Evolutionary conservation across 129 eudicot species (phyloP).

Genomic region (Centaurea solstitialis): DNA sequence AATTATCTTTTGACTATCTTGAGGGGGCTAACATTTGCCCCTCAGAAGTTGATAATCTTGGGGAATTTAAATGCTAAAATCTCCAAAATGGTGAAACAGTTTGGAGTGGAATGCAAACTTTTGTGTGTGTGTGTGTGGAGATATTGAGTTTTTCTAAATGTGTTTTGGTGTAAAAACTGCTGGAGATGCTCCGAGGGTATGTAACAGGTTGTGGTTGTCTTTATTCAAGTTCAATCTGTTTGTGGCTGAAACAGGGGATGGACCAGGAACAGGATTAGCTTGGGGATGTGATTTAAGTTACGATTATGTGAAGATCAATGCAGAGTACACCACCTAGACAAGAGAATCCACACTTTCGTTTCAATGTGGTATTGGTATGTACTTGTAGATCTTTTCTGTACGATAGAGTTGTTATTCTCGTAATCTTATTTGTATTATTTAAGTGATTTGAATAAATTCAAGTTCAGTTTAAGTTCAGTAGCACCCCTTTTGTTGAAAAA

Average conservation of each 20-base stretch:
- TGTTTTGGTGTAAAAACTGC: too few relatives aligned
- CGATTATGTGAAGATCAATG: constrained; percentile 92
- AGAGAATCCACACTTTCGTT: not conserved
- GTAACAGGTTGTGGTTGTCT: too few relatives aligned
- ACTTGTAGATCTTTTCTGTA: not conserved
- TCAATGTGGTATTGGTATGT: not conserved
- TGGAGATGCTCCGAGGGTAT: too few relatives aligned
- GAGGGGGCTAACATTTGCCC: too few relatives aligned
- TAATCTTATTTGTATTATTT: not conserved
- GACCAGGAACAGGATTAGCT: constrained; percentile 67
- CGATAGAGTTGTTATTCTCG: not conserved
- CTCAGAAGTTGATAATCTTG: too few relatives aligned
- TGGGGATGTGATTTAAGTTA: constrained; percentile 97
- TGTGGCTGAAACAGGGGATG: constrained; percentile 53
- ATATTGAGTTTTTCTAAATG: too few relatives aligned
- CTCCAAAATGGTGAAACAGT: too few relatives aligned
- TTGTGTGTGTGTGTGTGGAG: too few relatives aligned
- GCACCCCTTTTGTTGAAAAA: not conserved
- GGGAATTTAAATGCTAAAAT: too few relatives aligned
- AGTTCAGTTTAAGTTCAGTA: not conserved
- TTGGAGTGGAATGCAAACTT: too few relatives aligned
- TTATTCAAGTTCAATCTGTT: not conserved
- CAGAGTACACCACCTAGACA: constrained; percentile 74
- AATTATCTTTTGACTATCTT: too few relatives aligned
- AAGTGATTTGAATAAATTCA: not conserved